Percentiles rank a stretch among this genome's conserved stretches.
Evolutionary conservation across 805 yeast species (phyloP).

Genomic region (Zygosaccharomyces gambellarensis): DNA sequence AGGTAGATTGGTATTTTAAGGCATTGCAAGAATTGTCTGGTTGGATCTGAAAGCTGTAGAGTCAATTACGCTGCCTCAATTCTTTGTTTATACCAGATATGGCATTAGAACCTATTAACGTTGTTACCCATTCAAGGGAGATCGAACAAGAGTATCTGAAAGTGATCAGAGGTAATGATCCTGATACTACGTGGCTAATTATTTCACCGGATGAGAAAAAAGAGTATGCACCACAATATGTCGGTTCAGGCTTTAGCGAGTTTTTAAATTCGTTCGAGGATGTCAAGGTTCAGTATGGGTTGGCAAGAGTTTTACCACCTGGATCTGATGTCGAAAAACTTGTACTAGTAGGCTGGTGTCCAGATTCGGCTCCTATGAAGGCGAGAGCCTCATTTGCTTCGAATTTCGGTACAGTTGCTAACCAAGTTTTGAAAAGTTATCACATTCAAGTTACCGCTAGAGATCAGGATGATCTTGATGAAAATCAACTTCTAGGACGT

Average conservation of each 20-base stretch:
- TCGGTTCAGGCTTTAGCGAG: conserved; percentile 65
- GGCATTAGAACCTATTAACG: conserved; percentile 47
- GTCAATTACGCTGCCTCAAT: not conserved
- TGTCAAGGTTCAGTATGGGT: conserved; percentile 84
- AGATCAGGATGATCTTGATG: conserved; percentile 83
- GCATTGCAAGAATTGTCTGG: not conserved
- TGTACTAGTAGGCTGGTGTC: conserved; percentile 91
- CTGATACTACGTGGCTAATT: conserved; percentile 66
- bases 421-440: conserved; percentile 65
- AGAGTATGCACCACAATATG: conserved; percentile 39
- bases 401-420: conserved; percentile 70
- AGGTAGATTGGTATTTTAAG: not conserved
- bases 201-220: conserved; percentile 63
- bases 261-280: conserved; percentile 81
- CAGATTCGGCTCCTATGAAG: conserved; percentile 86
- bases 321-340: conserved; percentile 87
- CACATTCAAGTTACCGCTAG: conserved; percentile 98
- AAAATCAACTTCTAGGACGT: conserved; percentile 65
- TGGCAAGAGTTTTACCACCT: conserved; percentile 81
- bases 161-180: conserved; percentile 68
- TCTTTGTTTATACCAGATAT: conserved; percentile 11
- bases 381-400: conserved; percentile 70
- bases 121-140: conserved; percentile 65
- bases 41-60: not conserved
- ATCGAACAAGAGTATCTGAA: conserved; percentile 71